phyloP scores from a whole-genome alignment of 1,284 basidiomycete species.

The Marasmius sp. region DNA sequence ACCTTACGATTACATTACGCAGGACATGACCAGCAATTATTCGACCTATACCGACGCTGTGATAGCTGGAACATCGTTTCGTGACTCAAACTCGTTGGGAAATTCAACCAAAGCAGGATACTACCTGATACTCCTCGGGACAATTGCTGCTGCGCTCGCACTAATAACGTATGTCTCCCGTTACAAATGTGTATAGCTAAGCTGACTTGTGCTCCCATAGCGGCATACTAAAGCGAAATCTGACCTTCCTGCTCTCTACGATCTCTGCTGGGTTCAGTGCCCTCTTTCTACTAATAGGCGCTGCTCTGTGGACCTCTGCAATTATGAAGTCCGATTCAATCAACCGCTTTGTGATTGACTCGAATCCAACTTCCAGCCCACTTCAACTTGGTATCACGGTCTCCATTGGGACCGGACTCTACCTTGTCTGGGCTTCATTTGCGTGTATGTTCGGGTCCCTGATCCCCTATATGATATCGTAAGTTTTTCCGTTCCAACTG shows the following conservation, averaged over 20 bases:
- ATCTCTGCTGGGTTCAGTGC: constrained; percentile 60
- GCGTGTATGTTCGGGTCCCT: constrained; percentile 61
- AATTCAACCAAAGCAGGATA: constrained; percentile 68
- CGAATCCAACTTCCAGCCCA: constrained; percentile 34
- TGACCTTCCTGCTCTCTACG: constrained; percentile 69
- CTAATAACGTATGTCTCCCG: constrained; percentile 51
- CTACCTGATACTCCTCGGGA: constrained; percentile 72
- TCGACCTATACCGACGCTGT: constrained; percentile 55
- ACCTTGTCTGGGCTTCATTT: constrained; percentile 71
- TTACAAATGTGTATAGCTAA: constrained; percentile 1
- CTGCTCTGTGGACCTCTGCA: constrained; percentile 74
- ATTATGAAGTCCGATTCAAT: constrained; percentile 63
- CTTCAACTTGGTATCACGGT: constrained; percentile 55
- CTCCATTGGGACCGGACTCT: constrained; percentile 59
- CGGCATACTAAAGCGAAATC: constrained; percentile 62
- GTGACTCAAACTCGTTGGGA: constrained; percentile 61
- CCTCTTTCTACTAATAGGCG: constrained; percentile 65
- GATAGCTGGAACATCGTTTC: constrained; percentile 54
- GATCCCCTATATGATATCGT: constrained; percentile 75
- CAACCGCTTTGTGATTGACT: constrained; percentile 49
- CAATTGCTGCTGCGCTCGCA: constrained; percentile 63
- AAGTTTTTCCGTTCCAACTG: constrained; percentile 21
- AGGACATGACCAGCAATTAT: constrained; percentile 68
- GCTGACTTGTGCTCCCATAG: constrained; percentile 35
- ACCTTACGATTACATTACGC: constrained; percentile 59